A percentile compares a stretch with the other conserved stretches of the same genome.
Evolutionary conservation across 306 rosid genomes (phyloP).

Genomic region (Cicer bijugum): DNA sequence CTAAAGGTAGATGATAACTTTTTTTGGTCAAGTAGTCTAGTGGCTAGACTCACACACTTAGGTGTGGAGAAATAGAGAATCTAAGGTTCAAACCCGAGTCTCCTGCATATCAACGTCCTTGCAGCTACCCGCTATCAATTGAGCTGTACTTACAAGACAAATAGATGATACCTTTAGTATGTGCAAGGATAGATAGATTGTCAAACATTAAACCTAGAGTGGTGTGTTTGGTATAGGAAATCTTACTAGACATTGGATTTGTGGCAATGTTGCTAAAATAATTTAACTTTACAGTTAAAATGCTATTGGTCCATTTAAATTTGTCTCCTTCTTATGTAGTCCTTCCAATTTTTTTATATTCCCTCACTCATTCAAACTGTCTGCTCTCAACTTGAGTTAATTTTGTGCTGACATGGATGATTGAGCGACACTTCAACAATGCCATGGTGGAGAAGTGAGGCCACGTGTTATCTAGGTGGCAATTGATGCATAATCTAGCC

Average conservation of each 20-base stretch:
- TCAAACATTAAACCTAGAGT: not conserved
- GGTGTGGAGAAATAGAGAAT: too few relatives aligned
- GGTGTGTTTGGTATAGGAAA: constrained; percentile 3
- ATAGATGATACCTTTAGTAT: too few relatives aligned
- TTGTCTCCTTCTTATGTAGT: not conserved
- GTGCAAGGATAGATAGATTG: not conserved
- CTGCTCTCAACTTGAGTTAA: not conserved
- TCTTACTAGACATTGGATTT: not conserved
- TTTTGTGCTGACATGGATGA: not conserved
- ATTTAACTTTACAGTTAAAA: not conserved
- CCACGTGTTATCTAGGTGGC: not conserved
- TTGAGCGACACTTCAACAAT: not conserved
- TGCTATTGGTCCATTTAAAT: not conserved
- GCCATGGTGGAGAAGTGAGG: not conserved
- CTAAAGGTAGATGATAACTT: not conserved
- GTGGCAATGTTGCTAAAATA: not conserved
- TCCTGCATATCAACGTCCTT: too few relatives aligned
- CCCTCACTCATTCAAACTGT: too few relatives aligned
- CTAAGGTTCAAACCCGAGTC: too few relatives aligned
- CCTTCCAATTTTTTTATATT: not conserved
- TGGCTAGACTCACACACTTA: too few relatives aligned
- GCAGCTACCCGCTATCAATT: too few relatives aligned
- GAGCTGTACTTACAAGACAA: too few relatives aligned
- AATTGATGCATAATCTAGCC: not conserved
- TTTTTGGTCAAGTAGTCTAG: too few relatives aligned